Percentiles rank a stretch among this genome's conserved stretches.
Conservation (phyloP, 2,329 filamentous ascomycete genomes). For the Aspergillus sp. region DNA sequence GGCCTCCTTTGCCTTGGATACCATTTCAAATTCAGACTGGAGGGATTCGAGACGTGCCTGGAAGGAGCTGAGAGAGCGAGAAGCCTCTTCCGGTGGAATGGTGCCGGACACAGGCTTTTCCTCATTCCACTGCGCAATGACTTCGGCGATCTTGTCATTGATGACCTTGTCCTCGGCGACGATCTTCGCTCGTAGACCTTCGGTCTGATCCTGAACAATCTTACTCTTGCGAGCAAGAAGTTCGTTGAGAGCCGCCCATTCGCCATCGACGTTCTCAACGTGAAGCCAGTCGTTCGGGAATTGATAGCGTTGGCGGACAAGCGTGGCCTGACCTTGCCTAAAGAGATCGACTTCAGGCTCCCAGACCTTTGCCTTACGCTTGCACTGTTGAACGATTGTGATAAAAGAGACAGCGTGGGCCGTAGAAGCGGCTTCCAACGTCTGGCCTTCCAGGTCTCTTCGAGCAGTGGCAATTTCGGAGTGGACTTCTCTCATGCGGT, state of each 20-base stretch:
- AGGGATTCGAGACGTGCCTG: conserved; percentile 83
- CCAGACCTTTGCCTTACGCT: conserved; percentile 91
- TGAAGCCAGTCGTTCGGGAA: conserved; percentile 93
- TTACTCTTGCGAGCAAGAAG: conserved; percentile 90
- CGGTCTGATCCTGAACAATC: conserved; percentile 94
- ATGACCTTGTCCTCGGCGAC: conserved; percentile 90
- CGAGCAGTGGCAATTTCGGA: conserved; percentile 89
- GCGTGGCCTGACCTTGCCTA: conserved; percentile 89
- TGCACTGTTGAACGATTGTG: conserved; percentile 94
- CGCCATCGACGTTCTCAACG: conserved; percentile 93
- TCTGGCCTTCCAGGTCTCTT: conserved; percentile 87
- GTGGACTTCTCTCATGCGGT: conserved; percentile 89
- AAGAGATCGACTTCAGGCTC: conserved; percentile 96
- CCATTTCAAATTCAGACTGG: conserved; percentile 87
- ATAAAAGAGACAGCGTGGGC: conserved; percentile 98
- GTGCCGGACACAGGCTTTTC: conserved; percentile 96
- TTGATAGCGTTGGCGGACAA: conserved; percentile 89
- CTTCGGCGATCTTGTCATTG: conserved; percentile 82
- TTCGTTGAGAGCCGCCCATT: conserved; percentile 93
- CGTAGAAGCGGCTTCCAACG: conserved; percentile 90
- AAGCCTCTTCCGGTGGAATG: conserved; percentile 87
- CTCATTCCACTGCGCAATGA: conserved; percentile 87
- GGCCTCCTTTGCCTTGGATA: conserved; percentile 94
- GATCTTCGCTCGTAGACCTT: conserved; percentile 93
- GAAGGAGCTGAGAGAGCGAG: conserved; percentile 78